These are phyloP conservation scores for Glonium stellatum DNA, from an alignment of 495 filamentous ascomycete genomes.

Conservation along the genomic window DNA sequence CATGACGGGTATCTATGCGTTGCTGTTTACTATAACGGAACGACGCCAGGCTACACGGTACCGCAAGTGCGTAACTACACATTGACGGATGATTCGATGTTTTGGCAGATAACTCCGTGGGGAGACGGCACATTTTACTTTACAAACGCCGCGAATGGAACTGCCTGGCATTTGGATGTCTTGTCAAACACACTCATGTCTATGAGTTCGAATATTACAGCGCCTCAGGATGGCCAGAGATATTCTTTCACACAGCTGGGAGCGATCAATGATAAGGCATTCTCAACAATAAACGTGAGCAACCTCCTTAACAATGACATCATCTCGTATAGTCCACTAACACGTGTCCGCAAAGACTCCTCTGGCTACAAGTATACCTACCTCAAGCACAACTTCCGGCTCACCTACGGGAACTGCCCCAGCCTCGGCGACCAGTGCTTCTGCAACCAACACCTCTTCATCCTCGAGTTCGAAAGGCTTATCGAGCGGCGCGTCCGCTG, in stretches of 20 bases:
- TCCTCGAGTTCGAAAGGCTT: background rate
- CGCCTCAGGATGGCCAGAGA: conserved; percentile 4
- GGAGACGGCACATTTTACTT: conserved; percentile 21
- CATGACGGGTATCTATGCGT: conserved; percentile 9
- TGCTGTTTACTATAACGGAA: background rate
- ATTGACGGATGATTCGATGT: conserved; percentile 11
- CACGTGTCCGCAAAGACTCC: background rate
- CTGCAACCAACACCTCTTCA: background rate
- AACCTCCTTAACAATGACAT: background rate
- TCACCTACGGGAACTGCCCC: background rate
- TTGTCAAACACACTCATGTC: conserved; percentile 2
- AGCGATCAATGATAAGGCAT: conserved; percentile 10
- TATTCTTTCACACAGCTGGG: conserved; percentile 3
- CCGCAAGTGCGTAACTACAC: conserved; percentile 2
- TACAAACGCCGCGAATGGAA: conserved; percentile 14
- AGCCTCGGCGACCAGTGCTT: background rate
- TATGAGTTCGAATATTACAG: conserved; percentile 13
- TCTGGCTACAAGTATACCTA: background rate
- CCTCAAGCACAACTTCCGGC: background rate
- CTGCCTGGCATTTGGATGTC: conserved; percentile 13
- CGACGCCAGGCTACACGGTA: conserved; percentile 8
- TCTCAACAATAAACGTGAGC: conserved; percentile 8
- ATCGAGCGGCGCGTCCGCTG: conserved; percentile 7
- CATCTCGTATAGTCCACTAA: background rate
- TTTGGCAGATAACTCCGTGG: conserved; percentile 17